Base-by-base conservation (phyloP, 192 early-diverging fungal species). In the Neocallimastix lanati region DNA sequence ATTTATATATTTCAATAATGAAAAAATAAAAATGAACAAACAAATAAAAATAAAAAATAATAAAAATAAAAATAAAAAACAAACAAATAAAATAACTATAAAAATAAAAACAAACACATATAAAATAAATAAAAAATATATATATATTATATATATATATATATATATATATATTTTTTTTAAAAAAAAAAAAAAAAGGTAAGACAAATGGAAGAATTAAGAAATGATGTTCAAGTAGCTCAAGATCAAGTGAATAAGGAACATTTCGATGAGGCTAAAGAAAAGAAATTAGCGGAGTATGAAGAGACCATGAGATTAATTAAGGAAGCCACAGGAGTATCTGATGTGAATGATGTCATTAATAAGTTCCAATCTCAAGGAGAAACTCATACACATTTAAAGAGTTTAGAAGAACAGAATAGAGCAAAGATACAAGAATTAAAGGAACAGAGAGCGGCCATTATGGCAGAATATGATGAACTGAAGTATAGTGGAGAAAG, bases 231-330 rank as follows among this genome's bases (percentile, higher is more conserved):
- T 50, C 40, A 67, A 21, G 50, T 67, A n/a, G 25, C 36, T 78
- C 28, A 29, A 37, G 25, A 77, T 76, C 11, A 86, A 86, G 76
- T 81, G 67, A 79, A 81, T 37, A 84, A 86, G 58, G 86, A 89
- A 33, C 86, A 86, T 25, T 87, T 86, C 77, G 88, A 90, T 81
- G 88, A 88, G 77, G 86, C 84, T 4, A 86, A 84, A 35, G 88
- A 88, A 79, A 80, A 84, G 29, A 86, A 88, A 78, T 80, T 91
- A 78, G 83, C 80, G 28, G 88, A 88, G 77, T 89, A 88, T 77
- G 88, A 90, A 80, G 90, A 90, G 77, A 88, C 84, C 21, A 90
- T 91, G 86, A 83, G 88, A 4, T 85, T 89, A 28, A 88, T 91
- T 80, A 91, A 90, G 79, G 90, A 91, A 79, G 88, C 88, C 5